Conservation (phyloP, 805 yeast species). For the Pichia thaimueangensis region DNA sequence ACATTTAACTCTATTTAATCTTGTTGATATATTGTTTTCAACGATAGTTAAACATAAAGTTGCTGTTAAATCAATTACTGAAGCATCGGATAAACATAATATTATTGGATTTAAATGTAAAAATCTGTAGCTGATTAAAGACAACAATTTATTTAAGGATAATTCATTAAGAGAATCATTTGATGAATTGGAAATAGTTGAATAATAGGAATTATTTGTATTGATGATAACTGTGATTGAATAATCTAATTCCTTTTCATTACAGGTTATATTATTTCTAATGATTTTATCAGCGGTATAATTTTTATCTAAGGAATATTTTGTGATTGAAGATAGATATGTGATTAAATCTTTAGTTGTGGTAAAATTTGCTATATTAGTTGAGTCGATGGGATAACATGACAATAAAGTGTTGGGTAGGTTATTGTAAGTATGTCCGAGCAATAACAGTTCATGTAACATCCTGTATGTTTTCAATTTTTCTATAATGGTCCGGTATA, state of each 20-base stretch:
- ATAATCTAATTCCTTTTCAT: slow-evolving; percentile 9
- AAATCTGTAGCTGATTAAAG: slow-evolving; percentile 22
- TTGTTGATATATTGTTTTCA: slow-evolving; percentile 13
- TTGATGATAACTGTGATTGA: slow-evolving; percentile 7
- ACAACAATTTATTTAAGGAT: slow-evolving; percentile 5
- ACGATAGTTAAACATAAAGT: not conserved
- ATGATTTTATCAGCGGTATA: not conserved
- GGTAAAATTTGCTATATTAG: not conserved
- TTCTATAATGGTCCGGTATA: too few relatives aligned
- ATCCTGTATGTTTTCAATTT: not conserved
- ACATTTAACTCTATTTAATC: slow-evolving; percentile 33
- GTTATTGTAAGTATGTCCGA: not conserved
- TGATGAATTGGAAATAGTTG: not conserved
- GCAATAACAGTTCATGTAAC: not conserved
- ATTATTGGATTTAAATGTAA: slow-evolving; percentile 24
- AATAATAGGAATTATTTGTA: not conserved
- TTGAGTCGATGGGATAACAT: not conserved
- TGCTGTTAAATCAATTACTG: too few relatives aligned
- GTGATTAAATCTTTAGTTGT: not conserved
- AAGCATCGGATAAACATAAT: too few relatives aligned
- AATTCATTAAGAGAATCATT: slow-evolving; percentile 1
- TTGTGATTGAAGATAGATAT: not conserved
- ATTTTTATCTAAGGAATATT: not conserved
- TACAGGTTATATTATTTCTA: not conserved
- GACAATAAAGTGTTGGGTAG: not conserved